Evolutionary conservation across 192 early-diverging fungal species (phyloP), one percentile per base, ranked within the genome.

Genomic region (Linnemannia hyalina): DNA sequence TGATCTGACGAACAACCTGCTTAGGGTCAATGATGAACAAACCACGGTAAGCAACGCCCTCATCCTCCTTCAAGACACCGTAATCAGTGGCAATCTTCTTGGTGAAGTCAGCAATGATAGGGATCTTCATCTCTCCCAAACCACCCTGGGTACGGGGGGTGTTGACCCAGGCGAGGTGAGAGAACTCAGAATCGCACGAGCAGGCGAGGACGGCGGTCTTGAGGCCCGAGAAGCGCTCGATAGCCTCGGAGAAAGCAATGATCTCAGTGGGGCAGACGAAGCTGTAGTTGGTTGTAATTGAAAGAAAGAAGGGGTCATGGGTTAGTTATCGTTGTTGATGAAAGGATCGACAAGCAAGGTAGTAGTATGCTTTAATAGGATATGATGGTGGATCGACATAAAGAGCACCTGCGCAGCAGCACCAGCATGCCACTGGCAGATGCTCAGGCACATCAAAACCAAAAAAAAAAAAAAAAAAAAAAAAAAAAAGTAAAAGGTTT

Each of bases 181-280:
- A 92, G 93, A 93, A 97, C 77, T 95, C 93, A 63, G 92, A 95
- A 91, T 95, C 95, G 89, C 91, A 91, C 52, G 94, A 95, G 89
- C 90, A 91, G 80, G 91, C 94, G 35, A 95, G 88, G 60, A 97
- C 94, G 80, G 94, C 95, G 80, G 94, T 92, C 89, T 94, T 94
- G 36, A 96, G 86, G 75, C 90, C 93, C 78, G 93, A 89, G 91
- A 99, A 99, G 88, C 97, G 94, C 20, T 92, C 92, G 78, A 92
- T 91, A 82, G 93, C 93, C 89, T 99, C 97, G 80, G 92, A 93
- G 93, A 97, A 97, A 42, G 96, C 96, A 75, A 96, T 93, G 91
- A 98, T 96, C 89, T 98, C 97, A 79, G 97, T 98, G 42, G 97
- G 97, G 92, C 97, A 98, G 70, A 96, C 95, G 76, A 95, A 96